Conservation (phyloP, 2,329 filamentous ascomycete species). For the Alternaria arbusti region DNA sequence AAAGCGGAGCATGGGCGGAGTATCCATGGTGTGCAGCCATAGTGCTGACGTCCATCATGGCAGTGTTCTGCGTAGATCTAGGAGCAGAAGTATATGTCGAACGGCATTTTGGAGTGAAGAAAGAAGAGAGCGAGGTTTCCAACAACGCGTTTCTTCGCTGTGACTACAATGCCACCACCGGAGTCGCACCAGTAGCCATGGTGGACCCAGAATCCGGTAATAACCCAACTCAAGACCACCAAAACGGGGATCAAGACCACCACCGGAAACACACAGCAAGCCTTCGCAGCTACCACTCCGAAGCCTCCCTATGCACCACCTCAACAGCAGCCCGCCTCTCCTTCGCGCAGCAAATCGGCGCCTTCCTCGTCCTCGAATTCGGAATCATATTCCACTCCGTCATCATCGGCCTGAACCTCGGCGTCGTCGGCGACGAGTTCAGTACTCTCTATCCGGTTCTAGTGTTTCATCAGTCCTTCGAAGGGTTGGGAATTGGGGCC, state of each 20-base stretch:
- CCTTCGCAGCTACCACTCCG: neutral
- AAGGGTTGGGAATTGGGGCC: constrained; percentile 2
- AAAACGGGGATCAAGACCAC: neutral
- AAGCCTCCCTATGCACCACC: neutral
- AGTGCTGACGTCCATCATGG: constrained; percentile 1
- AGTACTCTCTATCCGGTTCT: constrained; percentile 1
- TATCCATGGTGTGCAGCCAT: constrained; percentile 8
- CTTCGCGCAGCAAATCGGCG: constrained; percentile 2
- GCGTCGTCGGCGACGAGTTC: constrained; percentile 4
- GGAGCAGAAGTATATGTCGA: constrained; percentile 7
- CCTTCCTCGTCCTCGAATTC: constrained; percentile 7
- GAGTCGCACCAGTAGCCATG: neutral
- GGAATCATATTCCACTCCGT: constrained; percentile 9
- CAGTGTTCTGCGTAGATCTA: constrained; percentile 2
- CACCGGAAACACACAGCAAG: neutral
- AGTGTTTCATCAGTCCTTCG: constrained; percentile 7
- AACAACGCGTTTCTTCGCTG: neutral
- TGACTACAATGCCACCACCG: neutral
- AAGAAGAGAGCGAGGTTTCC: neutral
- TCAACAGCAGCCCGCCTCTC: neutral
- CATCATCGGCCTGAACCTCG: constrained; percentile 7
- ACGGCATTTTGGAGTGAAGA: neutral
- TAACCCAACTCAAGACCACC: neutral
- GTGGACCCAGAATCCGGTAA: neutral
- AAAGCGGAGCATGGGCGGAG: neutral